These are phyloP conservation scores for Ceratocystis smalleyi DNA, from an alignment of 2,329 filamentous ascomycete species.

Conservation along the genomic window DNA sequence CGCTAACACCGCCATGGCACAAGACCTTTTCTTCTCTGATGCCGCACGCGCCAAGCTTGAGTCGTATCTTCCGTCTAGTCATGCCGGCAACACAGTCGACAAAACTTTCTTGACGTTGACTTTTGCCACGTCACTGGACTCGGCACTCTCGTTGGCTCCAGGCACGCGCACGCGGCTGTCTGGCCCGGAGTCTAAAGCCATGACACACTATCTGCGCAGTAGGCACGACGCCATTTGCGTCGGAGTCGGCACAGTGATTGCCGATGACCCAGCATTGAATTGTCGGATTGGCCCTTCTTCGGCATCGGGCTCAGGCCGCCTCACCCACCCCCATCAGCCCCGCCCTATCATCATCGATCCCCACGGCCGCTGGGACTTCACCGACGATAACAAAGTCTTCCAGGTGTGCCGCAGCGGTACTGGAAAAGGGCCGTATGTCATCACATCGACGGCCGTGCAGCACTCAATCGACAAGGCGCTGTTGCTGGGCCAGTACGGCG, in stretches of 20 bases:
- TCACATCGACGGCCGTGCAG: conserved; percentile 36
- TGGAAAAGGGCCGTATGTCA: conserved; percentile 59
- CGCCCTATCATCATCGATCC: conserved; percentile 74
- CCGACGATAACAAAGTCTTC: conserved; percentile 46
- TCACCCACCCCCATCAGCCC: conserved; percentile 39
- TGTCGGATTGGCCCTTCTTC: conserved; percentile 43
- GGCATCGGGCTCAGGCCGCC: conserved; percentile 24
- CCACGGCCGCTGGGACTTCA: conserved; percentile 53
- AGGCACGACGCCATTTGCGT: conserved; percentile 73
- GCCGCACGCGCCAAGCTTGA: conserved; percentile 24
- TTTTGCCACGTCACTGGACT: conserved; percentile 82
- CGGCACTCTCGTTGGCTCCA: conserved; percentile 57
- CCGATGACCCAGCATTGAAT: conserved; percentile 75
- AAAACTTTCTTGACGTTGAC: conserved; percentile 57
- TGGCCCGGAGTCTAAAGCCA: conserved; percentile 66
- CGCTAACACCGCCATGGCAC: conserved; percentile 22
- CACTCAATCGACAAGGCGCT: conserved; percentile 30
- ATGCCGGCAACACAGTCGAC: neutral
- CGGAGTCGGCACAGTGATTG: conserved; percentile 67
- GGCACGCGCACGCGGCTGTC: conserved; percentile 73
- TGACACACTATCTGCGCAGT: conserved; percentile 82
- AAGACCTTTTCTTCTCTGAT: conserved; percentile 24
- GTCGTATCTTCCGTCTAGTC: conserved; percentile 23
- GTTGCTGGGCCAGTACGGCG: conserved; percentile 35
- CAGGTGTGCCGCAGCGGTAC: conserved; percentile 45